Evolutionary conservation across 1,139 yeast genomes (phyloP), one percentile per base, ranked within the genome.

Genomic region (Hansenula anomala): DNA sequence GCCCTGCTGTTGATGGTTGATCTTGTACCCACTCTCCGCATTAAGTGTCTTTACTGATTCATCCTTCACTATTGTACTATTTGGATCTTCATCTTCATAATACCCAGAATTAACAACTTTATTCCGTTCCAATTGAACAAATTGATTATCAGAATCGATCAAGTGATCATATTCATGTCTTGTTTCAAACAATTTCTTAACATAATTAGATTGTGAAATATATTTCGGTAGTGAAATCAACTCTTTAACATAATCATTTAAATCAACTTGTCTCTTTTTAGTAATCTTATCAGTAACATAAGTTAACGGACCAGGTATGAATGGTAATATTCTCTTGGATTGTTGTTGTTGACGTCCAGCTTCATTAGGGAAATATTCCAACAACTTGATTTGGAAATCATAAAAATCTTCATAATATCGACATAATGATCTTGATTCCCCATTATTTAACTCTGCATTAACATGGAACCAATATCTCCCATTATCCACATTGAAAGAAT

Each of bases 401-500:
- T 90, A 92, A 59, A 94, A 94, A 64, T 94, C 98, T 60, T 92
- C 97, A 61, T 94, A 94, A 63, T 77, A 90, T 47, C 98, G 75
- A 61, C 94, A 89, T 47, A 94, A 67, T 45, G 80, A 76, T 44
- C 97, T 73, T 28, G 66, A 64, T 41, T 73, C 71, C 10, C 95
- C 95, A 56, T 81, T 80, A 28, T 82, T 74, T 48, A 89, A 65
- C 42, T 75, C 73, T 29, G 87, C 89, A 29, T 75, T 71, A 4
- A 92, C 78, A 43, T 87, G 72, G 61, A 86, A 92, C 85, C 95
- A 94, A 62, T 88, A 92, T 46, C 95, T 75, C 14, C 94, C 96
- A 44, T 85, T 87, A 45, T 87, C 92, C 47, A 83, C 74, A 33
- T 83, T 81, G 61, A 84, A 90, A 7, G 88, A 73, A 49, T 87